Evolutionary conservation across 2,329 filamentous ascomycete species (phyloP), one percentile per base, ranked within the genome.

Genomic region (Penicillium hordei): DNA sequence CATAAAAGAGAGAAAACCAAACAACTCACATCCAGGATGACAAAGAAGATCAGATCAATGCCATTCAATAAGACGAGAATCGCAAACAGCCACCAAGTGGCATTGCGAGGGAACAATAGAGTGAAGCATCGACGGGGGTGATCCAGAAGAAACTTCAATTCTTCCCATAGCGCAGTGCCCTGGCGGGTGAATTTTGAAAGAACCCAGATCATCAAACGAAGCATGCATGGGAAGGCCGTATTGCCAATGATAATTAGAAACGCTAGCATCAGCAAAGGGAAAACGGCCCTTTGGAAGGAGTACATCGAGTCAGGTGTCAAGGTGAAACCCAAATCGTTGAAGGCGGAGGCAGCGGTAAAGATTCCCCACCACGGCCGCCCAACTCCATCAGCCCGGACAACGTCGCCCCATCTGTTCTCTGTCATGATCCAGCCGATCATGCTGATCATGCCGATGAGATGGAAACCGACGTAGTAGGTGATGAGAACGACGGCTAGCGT

Each of bases 81-180:
- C 75, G 86, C 89, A 70, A 97, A 96, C 0, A 99, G 81, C 91
- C 92, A 96, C 94, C 94, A 97, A 1, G 91, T 97, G 1, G 93
- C 91, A 53, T 86, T 87, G 0, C 89, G 88, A 0, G 94, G 94
- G 65, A 99, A 99, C 0, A 99, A 80, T 15, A 99, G 80, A 0
- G 94, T 99, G 70, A 99, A 99, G 76, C 94, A 99, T 54, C 94
- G 89, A 70, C 94, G 89, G 0, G 94, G 94, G 66, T 99, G 94
- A 68, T 97, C 93, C 1, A 99, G 83, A 21, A 99, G 79, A 68
- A 99, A 99, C 38, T 86, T 85, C 12, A 97, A 79, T 72, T 97
- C 93, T 73, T 99, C 93, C 86, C 90, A 96, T 1, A 95, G 73
- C 1, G 88, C 87, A 27, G 86, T 90, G 7, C 80, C 83, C 27